Conservation (phyloP, 768 basidiomycete species). For the Leccinum longicurvipes region DNA sequence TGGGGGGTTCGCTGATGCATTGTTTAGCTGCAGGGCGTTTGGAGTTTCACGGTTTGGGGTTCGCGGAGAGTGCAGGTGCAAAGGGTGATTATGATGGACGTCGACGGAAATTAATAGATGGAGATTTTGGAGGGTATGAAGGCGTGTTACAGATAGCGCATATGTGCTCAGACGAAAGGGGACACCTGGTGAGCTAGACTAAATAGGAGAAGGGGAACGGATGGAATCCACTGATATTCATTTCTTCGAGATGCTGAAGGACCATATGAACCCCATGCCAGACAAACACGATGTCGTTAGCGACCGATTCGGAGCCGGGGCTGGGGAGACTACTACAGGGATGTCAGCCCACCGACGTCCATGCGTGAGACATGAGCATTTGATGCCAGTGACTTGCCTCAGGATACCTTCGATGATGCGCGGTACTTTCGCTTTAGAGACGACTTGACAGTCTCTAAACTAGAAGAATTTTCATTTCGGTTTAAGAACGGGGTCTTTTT, state of each 20-base stretch:
- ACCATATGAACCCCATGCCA: constrained; percentile 58
- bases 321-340: constrained; percentile 60
- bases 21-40: background rate
- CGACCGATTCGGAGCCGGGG: constrained; percentile 69
- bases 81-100: background rate
- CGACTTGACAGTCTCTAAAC: constrained; percentile 77
- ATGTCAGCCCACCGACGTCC: background rate
- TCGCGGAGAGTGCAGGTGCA: background rate
- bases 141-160: background rate
- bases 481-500: constrained; percentile 2
- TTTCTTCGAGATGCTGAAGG: constrained; percentile 65
- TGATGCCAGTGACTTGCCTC: constrained; percentile 49
- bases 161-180: background rate
- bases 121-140: too few species aligned
- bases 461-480: constrained; percentile 28
- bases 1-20: background rate
- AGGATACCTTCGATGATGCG: constrained; percentile 70
- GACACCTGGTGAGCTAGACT: background rate
- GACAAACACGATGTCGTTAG: constrained; percentile 71
- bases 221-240: constrained; percentile 67
- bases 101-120: too few species aligned
- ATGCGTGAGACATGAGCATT: background rate
- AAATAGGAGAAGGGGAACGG: background rate
- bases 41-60: background rate
- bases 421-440: constrained; percentile 62